Percentiles rank a stretch among this genome's conserved stretches.
phyloP scores from a whole-genome alignment of 371 early-diverging fungal genomes.

The Ordospora colligata region DNA sequence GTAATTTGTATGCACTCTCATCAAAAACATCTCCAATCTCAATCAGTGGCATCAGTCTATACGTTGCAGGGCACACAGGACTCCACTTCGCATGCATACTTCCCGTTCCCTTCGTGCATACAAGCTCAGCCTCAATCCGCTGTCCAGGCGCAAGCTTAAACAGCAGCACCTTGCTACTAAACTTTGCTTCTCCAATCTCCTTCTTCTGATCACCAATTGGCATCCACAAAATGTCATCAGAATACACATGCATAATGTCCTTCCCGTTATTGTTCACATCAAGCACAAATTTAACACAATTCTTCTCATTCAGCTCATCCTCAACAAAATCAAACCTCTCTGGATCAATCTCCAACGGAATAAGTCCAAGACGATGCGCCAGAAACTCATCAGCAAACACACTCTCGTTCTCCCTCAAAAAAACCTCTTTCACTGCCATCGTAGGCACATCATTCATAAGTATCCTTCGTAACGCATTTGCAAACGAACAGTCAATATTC shows the following conservation, averaged over 20 bases:
- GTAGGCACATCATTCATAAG: slow-evolving; percentile 95
- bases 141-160: slow-evolving; percentile 89
- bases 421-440: slow-evolving; percentile 93
- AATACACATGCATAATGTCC: slow-evolving; percentile 64
- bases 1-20: slow-evolving; percentile 73
- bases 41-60: slow-evolving; percentile 81
- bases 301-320: slow-evolving; percentile 73
- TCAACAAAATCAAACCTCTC: slow-evolving; percentile 64
- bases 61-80: slow-evolving; percentile 76
- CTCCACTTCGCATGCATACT: slow-evolving; percentile 95
- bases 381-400: slow-evolving; percentile 93
- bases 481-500: slow-evolving; percentile 61
- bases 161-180: slow-evolving; percentile 77
- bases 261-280: slow-evolving; percentile 52
- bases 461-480: slow-evolving; percentile 84
- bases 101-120: slow-evolving; percentile 81
- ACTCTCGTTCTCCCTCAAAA: slow-evolving; percentile 81
- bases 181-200: slow-evolving; percentile 66
- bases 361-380: slow-evolving; percentile 90
- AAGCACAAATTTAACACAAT: slow-evolving; percentile 71
- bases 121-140: slow-evolving; percentile 75
- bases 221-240: slow-evolving; percentile 71
- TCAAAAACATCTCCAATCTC: slow-evolving; percentile 74
- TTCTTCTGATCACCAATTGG: slow-evolving; percentile 74
- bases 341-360: slow-evolving; percentile 79